A percentile compares a stretch with the other conserved stretches of the same genome.
Evolutionary conservation across 2,329 filamentous ascomycete species (phyloP).

Genomic region (Xylariaceae sp.): DNA sequence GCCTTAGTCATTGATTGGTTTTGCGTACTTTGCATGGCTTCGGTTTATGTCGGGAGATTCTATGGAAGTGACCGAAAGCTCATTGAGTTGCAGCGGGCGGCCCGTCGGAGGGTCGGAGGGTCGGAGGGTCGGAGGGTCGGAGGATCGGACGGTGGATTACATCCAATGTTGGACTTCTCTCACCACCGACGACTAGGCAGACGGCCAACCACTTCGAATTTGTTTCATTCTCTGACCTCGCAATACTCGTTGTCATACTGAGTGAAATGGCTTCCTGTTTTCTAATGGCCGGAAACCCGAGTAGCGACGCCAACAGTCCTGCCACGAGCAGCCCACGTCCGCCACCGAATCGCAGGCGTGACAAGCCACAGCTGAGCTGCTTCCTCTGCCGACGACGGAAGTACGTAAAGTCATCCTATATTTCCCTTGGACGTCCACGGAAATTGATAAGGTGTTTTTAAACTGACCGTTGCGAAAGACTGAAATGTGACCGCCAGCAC

Average conservation of each 20-base stretch:
- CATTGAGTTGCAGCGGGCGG: too few species aligned
- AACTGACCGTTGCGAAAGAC: neutral
- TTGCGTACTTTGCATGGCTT: too few species aligned
- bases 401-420: too few species aligned
- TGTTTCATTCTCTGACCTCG: neutral
- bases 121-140: slow-evolving; percentile 9
- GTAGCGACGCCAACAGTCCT: slow-evolving; percentile 1
- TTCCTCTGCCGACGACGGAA: slow-evolving; percentile 14
- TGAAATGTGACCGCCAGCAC: slow-evolving; percentile 13
- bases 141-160: slow-evolving; percentile 8
- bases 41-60: too few species aligned
- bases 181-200: too few species aligned
- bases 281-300: neutral
- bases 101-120: too few species aligned
- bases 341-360: slow-evolving; percentile 15
- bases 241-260: slow-evolving; percentile 5
- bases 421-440: neutral
- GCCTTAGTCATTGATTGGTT: too few species aligned
- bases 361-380: slow-evolving; percentile 16
- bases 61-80: too few species aligned
- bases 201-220: too few species aligned
- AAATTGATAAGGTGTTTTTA: neutral
- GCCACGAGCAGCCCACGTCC: slow-evolving; percentile 7
- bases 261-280: neutral
- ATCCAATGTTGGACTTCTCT: neutral